Conservation (phyloP, 169 alveolate genomes). For the Eimeria acervulina region DNA sequence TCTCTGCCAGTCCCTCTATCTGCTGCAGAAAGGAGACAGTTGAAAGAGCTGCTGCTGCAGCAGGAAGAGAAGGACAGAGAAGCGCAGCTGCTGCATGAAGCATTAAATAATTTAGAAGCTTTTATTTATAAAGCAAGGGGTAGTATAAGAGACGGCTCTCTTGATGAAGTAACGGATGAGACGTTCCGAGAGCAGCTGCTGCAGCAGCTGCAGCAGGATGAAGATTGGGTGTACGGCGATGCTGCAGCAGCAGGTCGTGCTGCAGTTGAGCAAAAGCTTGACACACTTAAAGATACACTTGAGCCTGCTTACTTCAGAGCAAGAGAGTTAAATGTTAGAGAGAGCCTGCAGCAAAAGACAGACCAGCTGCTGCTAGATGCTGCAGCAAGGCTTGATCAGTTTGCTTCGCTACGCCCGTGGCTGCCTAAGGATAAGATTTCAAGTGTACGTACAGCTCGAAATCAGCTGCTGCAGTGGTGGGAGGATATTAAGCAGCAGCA, state of each 20-base stretch:
- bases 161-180: not conserved
- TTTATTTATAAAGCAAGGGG: constrained; percentile 73
- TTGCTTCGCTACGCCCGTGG: too few species aligned
- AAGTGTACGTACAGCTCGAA: not conserved
- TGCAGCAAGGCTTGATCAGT: too few species aligned
- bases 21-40: constrained; percentile 50
- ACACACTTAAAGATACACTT: constrained; percentile 32
- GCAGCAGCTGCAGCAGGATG: constrained; percentile 49
- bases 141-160: not conserved
- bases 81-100: constrained; percentile 37
- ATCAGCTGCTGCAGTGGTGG: constrained; percentile 80
- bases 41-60: constrained; percentile 51
- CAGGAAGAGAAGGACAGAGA: constrained; percentile 64
- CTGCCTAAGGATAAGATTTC: too few species aligned
- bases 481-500: not conserved
- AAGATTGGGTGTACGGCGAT: constrained; percentile 80
- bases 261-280: constrained; percentile 53
- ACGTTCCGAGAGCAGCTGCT: constrained; percentile 2
- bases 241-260: constrained; percentile 73
- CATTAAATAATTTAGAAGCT: constrained; percentile 63
- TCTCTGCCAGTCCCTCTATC: constrained; percentile 73
- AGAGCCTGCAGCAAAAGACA: not conserved
- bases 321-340: constrained; percentile 56
- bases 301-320: constrained; percentile 65
- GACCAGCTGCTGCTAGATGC: constrained; percentile 48